Conservation (phyloP, 257 asterid species). For the Asclepias syriaca region DNA sequence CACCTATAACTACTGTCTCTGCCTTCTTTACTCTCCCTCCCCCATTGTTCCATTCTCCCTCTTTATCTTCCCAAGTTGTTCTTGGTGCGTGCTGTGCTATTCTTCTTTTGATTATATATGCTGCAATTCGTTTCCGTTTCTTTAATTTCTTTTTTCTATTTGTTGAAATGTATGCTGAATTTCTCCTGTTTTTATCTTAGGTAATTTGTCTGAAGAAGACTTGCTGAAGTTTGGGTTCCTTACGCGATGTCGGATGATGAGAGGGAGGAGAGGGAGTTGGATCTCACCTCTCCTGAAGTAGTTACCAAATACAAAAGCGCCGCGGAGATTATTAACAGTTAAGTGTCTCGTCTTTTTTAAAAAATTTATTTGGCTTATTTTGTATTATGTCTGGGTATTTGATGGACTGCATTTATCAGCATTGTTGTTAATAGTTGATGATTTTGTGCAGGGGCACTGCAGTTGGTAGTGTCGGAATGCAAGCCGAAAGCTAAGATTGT, state of each 20-base stretch:
- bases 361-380: not conserved
- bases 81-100: not conserved
- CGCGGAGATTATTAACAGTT: slow-evolving; percentile 73
- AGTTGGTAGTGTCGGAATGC: slow-evolving; percentile 64
- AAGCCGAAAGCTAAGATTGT: slow-evolving; percentile 73
- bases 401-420: not conserved
- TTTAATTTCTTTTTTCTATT: not conserved
- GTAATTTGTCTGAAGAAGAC: too few species aligned
- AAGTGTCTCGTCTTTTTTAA: not conserved
- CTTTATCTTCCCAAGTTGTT: not conserved
- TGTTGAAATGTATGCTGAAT: not conserved
- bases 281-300: slow-evolving; percentile 69
- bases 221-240: slow-evolving; percentile 6
- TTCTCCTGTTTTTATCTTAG: not conserved
- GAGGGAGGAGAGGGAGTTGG: slow-evolving; percentile 79
- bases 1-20: not conserved
- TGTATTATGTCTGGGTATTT: not conserved
- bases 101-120: not conserved
- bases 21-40: not conserved
- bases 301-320: slow-evolving; percentile 80
- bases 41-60: not conserved
- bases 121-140: not conserved
- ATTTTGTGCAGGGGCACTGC: slow-evolving; percentile 69
- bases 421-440: not conserved
- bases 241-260: slow-evolving; percentile 74